These are phyloP conservation scores for Yarrowia sp. DNA, from an alignment of 805 yeast species.

Conservation along the genomic window DNA sequence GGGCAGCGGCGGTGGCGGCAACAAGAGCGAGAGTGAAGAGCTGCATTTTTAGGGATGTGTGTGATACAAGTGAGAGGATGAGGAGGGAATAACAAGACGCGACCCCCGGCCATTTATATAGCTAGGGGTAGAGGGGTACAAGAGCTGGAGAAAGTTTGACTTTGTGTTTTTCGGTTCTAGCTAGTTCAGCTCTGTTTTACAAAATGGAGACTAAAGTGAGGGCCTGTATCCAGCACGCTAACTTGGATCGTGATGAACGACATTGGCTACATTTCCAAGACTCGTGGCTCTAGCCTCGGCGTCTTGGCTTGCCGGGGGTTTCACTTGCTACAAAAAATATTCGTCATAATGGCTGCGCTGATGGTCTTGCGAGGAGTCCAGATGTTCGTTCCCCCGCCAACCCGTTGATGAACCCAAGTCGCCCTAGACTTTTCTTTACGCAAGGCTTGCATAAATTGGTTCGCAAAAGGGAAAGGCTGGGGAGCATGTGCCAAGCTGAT, in stretches of 20 bases:
- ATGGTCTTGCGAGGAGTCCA: background rate
- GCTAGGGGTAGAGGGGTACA: slow-evolving; percentile 19
- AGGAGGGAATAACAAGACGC: background rate
- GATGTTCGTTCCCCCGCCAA: background rate
- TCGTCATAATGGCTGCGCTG: background rate
- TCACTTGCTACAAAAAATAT: background rate
- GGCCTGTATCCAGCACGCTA: background rate
- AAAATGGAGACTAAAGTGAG: background rate
- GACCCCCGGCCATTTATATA: slow-evolving; percentile 1
- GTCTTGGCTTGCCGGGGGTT: background rate
- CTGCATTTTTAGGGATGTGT: slow-evolving; percentile 13
- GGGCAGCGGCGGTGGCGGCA: slow-evolving; percentile 8
- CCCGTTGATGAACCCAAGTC: background rate
- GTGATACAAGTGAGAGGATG: background rate
- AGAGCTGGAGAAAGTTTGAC: slow-evolving; percentile 3
- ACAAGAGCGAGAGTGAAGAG: slow-evolving; percentile 16
- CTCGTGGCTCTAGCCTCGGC: background rate
- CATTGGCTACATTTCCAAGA: background rate
- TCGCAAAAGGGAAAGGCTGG: slow-evolving; percentile 5
- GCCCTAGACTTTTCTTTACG: background rate
- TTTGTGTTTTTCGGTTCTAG: background rate
- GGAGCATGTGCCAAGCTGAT: slow-evolving; percentile 9
- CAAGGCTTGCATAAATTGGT: slow-evolving; percentile 19
- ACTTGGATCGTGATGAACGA: background rate
- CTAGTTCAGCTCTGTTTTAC: background rate